Evolutionary conservation across 2,329 filamentous ascomycete genomes (phyloP).

Genomic region (Lachnellula willkommii): DNA sequence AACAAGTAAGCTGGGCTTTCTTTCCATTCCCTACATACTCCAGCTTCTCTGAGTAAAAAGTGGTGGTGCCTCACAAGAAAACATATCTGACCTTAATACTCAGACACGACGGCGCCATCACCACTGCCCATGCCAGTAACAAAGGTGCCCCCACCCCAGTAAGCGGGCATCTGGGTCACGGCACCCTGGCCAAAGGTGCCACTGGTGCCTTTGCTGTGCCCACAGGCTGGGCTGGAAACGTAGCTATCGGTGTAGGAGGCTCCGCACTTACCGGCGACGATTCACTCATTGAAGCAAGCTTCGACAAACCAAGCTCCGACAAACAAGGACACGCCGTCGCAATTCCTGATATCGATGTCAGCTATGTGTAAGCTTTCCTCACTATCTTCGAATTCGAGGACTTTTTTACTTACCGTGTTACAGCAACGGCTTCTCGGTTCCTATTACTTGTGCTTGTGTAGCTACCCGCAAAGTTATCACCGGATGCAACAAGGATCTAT

Average conservation of each 20-base stretch:
- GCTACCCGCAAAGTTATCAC: background rate
- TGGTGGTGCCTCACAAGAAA: too few species aligned
- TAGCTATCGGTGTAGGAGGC: background rate
- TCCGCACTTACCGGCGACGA: background rate
- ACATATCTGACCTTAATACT: too few species aligned
- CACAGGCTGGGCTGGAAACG: conserved; percentile 1
- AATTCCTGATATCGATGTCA: background rate
- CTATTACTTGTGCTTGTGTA: conserved; percentile 1
- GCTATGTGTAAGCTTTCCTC: background rate
- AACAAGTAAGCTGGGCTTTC: too few species aligned
- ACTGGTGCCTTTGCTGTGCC: conserved; percentile 1
- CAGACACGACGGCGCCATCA: too few species aligned
- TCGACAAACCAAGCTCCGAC: background rate
- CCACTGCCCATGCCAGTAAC: too few species aligned
- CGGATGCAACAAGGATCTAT: conserved; percentile 3
- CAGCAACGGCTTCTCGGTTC: background rate
- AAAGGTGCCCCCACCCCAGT: background rate
- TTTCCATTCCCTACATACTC: too few species aligned
- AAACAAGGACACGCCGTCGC: background rate
- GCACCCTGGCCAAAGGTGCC: background rate
- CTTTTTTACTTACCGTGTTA: background rate
- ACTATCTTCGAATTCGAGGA: background rate
- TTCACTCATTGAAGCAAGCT: conserved; percentile 3
- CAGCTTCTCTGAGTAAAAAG: too few species aligned
- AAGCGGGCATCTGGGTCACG: background rate